phyloP scores from a whole-genome alignment of 2,329 filamentous ascomycete genomes.

The Aspergillus luchuensis region DNA sequence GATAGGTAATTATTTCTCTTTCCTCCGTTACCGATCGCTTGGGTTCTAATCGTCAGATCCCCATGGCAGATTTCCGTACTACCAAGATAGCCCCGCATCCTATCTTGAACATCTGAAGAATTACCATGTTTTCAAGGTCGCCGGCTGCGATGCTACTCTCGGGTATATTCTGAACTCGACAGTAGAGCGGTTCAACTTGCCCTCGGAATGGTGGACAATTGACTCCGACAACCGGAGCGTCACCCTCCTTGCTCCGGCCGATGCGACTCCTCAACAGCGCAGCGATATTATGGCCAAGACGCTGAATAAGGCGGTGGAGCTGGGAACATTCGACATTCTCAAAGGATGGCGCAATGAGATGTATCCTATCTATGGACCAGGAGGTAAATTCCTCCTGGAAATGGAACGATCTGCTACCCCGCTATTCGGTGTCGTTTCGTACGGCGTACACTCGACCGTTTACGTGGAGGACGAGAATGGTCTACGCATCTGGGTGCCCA shows the following conservation, averaged over 20 bases:
- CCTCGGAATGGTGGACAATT: conserved; percentile 61
- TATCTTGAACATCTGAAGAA: conserved; percentile 57
- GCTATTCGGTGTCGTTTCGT: conserved; percentile 74
- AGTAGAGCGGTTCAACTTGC: conserved; percentile 46
- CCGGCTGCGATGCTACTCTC: conserved; percentile 63
- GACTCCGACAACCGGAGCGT: conserved; percentile 64
- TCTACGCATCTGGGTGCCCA: conserved; percentile 81
- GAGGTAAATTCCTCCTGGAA: conserved; percentile 64
- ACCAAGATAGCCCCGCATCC: conserved; percentile 58
- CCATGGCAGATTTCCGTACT: conserved; percentile 73
- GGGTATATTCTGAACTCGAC: conserved; percentile 61
- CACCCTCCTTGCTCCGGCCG: conserved; percentile 58
- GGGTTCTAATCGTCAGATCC: conserved; percentile 18
- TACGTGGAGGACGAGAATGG: conserved; percentile 62
- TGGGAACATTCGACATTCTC: conserved; percentile 72
- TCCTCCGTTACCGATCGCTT: neutral
- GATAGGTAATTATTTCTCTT: conserved; percentile 47
- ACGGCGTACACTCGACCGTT: conserved; percentile 79
- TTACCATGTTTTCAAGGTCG: conserved; percentile 67
- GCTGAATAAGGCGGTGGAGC: conserved; percentile 67
- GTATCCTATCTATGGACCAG: conserved; percentile 72
- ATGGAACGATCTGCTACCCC: conserved; percentile 75
- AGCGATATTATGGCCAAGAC: conserved; percentile 61
- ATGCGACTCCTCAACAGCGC: conserved; percentile 63
- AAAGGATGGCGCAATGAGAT: conserved; percentile 77